Evolutionary conservation across 192 early-diverging fungal genomes (phyloP).

Genomic region (Phycomyces blakesleeanus): DNA sequence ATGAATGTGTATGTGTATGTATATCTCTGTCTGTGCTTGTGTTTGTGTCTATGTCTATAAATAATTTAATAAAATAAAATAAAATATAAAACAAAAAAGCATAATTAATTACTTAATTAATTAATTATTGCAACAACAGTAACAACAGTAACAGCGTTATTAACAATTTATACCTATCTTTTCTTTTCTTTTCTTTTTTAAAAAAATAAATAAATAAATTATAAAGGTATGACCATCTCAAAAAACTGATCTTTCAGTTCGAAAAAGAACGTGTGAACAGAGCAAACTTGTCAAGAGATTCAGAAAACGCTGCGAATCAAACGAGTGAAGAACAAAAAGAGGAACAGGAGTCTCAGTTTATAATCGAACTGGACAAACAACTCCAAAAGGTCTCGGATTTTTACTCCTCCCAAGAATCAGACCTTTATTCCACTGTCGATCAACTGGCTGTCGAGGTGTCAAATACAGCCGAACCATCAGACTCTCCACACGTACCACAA

Average conservation of each 20-base stretch:
- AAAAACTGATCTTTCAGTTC: slow-evolving; percentile 31
- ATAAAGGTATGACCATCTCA: slow-evolving; percentile 28
- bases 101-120: too few species aligned
- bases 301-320: slow-evolving; percentile 7
- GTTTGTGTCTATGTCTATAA: too few species aligned
- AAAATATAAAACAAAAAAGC: too few species aligned
- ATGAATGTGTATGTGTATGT: too few species aligned
- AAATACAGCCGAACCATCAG: slow-evolving; percentile 3
- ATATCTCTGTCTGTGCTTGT: too few species aligned
- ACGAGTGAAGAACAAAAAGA: slow-evolving; percentile 1
- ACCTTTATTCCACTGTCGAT: slow-evolving; percentile 53
- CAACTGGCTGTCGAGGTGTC: slow-evolving; percentile 38
- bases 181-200: too few species aligned
- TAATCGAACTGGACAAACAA: slow-evolving; percentile 61
- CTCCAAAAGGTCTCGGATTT: slow-evolving; percentile 66
- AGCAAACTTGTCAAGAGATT: slow-evolving; percentile 5
- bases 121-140: too few species aligned
- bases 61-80: too few species aligned
- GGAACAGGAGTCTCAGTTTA: slow-evolving; percentile 39
- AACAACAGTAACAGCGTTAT: too few species aligned
- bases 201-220: not conserved
- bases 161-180: too few species aligned
- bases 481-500: too few species aligned
- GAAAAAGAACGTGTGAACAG: slow-evolving; percentile 28
- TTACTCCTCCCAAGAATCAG: slow-evolving; percentile 64